phyloP scores from a whole-genome alignment of 129 eudicot species.

The Ambrosia artemisiifolia region DNA sequence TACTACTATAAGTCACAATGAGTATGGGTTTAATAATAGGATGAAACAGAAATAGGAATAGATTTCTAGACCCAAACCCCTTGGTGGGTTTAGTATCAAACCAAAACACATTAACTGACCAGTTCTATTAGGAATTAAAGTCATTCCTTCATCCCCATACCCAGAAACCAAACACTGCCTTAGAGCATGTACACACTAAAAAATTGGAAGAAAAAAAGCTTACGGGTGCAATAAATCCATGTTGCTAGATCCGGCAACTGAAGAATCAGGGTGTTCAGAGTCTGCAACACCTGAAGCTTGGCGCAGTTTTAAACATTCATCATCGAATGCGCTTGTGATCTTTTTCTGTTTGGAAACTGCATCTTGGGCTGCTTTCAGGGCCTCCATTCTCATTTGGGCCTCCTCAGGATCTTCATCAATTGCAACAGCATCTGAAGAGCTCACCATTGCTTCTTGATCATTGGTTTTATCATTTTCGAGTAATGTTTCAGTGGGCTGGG shows the following conservation, averaged over 20 bases:
- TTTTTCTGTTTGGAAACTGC: conserved; percentile 90
- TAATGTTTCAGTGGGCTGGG: conserved; percentile 50
- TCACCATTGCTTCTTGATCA: conserved; percentile 38
- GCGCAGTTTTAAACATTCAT: conserved; percentile 68
- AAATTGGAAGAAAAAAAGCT: conserved; percentile 15
- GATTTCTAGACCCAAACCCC: conserved; percentile 2
- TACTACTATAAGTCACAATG: neutral
- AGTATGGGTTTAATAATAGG: neutral
- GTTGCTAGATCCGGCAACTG: conserved; percentile 70
- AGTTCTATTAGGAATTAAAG: neutral
- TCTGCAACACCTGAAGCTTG: conserved; percentile 52
- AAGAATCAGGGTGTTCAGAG: conserved; percentile 47
- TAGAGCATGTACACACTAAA: neutral
- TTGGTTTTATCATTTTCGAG: conserved; percentile 37
- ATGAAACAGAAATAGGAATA: neutral
- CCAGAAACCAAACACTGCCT: neutral
- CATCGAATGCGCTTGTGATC: conserved; percentile 85
- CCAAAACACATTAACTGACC: neutral
- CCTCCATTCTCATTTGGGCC: conserved; percentile 79
- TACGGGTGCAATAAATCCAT: conserved; percentile 93
- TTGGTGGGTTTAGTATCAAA: neutral
- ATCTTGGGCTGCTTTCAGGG: conserved; percentile 95
- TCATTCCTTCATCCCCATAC: conserved; percentile 2
- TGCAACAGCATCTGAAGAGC: conserved; percentile 38
- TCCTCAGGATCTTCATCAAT: conserved; percentile 81